phyloP scores from a whole-genome alignment of 257 asterid species.

The Gynochthodes officinalis region DNA sequence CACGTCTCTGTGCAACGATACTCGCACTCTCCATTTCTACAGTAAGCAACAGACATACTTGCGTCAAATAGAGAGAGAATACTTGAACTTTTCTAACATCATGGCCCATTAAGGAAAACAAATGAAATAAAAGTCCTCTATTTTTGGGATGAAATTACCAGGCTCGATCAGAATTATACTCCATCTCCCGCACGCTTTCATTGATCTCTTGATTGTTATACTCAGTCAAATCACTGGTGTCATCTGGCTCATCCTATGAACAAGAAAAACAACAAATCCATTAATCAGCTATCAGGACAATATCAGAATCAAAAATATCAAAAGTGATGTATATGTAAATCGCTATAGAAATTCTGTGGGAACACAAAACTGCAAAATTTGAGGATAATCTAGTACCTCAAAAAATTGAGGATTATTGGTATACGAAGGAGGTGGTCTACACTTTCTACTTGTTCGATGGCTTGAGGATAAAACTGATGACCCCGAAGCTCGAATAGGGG shows the following conservation, averaged over 20 bases:
- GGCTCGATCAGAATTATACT: slow-evolving; percentile 81
- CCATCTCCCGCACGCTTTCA: slow-evolving; percentile 95
- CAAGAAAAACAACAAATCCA: slow-evolving; percentile 10
- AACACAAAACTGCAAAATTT: not conserved
- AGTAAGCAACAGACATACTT: too few relatives aligned
- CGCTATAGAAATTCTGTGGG: not conserved
- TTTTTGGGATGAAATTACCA: slow-evolving; percentile 48
- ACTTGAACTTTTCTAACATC: too few relatives aligned
- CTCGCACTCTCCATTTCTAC: too few relatives aligned
- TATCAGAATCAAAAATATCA: not conserved
- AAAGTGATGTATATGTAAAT: not conserved
- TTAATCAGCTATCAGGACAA: slow-evolving; percentile 8
- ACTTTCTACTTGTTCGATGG: slow-evolving; percentile 63
- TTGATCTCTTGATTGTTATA: slow-evolving; percentile 58
- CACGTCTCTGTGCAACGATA: too few relatives aligned
- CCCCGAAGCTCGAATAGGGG: slow-evolving; percentile 94
- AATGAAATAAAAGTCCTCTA: not conserved
- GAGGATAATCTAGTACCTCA: slow-evolving; percentile 47
- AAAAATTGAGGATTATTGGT: slow-evolving; percentile 29
- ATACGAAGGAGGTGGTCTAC: slow-evolving; percentile 32
- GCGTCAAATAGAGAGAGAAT: too few relatives aligned
- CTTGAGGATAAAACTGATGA: slow-evolving; percentile 60
- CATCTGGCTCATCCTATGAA: slow-evolving; percentile 54
- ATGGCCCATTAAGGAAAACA: not conserved
- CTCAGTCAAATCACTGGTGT: slow-evolving; percentile 32